Base-by-base conservation (phyloP, 1,139 yeast genomes). In the Geotrichum europaeum region DNA sequence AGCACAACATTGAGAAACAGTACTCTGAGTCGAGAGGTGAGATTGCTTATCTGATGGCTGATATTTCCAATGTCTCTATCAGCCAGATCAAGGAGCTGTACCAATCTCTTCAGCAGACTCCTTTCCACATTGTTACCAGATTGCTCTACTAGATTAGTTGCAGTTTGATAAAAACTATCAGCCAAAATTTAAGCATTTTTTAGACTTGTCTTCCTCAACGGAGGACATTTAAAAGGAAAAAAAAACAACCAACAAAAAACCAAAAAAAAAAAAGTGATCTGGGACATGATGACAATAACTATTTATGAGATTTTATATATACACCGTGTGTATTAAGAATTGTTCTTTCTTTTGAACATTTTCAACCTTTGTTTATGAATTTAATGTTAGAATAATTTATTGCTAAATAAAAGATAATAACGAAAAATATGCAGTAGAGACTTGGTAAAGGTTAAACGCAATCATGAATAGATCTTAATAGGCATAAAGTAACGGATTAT, bases 1-100 rank as follows among this genome's bases (percentile, higher is more conserved):
- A 87, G 75, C 95, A 95, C 81, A 95, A 94, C 78, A 94, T 94
- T 76, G 98, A 92, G 78, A 94, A 94, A 78, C 99, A 94, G 80
- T 94, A 86, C 78, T 87, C 97, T 28, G 99, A 95, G 75, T 91
- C 98, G 28, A 85, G 88, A 72, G 97, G 97, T 66, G 96, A 90
- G 63, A 87, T 94, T 72, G 99, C 99, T 60, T 94, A 95, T 78
- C 83, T 94, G 75, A 92, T 94, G 96, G 97, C 99, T 43, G 99
- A 94, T 78, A 90, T 94, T 70, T 84, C 96, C 52, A 90, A 89
- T 68, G 98, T 94, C 61, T 84, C 86, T 69, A 79, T 81, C 65
- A 83, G 84, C 66, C 97, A 90, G 72, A 90, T 95, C 77, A 90
- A 89, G 77, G 80, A 84, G 32, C 82, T 94, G 67, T 87, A 92